Conservation (phyloP, 2,329 filamentous ascomycete species). For the Xylaria multiplex region DNA sequence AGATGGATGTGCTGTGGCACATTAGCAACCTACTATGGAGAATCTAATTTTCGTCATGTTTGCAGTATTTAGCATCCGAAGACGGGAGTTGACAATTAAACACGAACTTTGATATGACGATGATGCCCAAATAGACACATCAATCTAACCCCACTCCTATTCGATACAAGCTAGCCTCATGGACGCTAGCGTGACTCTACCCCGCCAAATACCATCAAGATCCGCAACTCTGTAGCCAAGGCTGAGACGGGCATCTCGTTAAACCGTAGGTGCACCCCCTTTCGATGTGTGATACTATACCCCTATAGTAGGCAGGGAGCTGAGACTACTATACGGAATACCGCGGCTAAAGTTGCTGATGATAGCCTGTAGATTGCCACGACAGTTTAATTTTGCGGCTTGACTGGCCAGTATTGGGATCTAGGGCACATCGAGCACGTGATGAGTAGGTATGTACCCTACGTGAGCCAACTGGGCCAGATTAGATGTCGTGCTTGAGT, state of each 20-base stretch:
- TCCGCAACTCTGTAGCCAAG: constrained; percentile 1
- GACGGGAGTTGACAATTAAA: background rate
- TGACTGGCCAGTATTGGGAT: background rate
- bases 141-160: background rate
- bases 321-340: background rate
- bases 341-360: background rate
- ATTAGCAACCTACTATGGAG: background rate
- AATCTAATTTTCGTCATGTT: background rate
- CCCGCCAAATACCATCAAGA: constrained; percentile 3
- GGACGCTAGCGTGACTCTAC: constrained; percentile 3
- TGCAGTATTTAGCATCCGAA: background rate
- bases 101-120: background rate
- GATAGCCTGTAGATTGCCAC: background rate
- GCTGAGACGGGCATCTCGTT: background rate
- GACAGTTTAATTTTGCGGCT: background rate
- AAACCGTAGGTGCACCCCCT: background rate
- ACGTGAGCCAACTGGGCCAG: background rate
- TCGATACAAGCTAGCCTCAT: background rate
- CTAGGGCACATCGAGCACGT: background rate
- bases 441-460: background rate
- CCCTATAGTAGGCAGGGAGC: too few species aligned
- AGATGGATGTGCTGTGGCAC: too few species aligned
- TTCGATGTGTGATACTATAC: background rate
- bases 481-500: background rate
- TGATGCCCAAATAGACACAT: constrained; percentile 5